These are phyloP conservation scores for Dianthus caryophyllus DNA, from an alignment of 148 eudicot genomes.

Conservation along the genomic window DNA sequence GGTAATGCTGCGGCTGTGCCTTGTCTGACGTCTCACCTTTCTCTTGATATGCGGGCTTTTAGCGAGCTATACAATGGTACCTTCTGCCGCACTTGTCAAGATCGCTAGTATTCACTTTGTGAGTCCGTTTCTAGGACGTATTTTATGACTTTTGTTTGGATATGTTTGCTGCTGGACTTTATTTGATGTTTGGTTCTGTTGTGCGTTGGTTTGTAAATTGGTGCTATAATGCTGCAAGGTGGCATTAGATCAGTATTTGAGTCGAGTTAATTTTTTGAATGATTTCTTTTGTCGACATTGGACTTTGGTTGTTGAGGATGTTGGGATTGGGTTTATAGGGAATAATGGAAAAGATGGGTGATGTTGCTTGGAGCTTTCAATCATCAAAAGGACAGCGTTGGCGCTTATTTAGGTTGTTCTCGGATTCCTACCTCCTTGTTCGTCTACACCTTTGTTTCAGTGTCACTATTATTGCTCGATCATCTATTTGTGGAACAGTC, in stretches of 20 bases:
- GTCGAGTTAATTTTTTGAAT: slow-evolving; percentile 2
- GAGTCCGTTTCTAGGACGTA: slow-evolving; percentile 57
- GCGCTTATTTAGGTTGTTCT: slow-evolving; percentile 49
- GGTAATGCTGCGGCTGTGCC: slow-evolving; percentile 29
- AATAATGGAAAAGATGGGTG: slow-evolving; percentile 91
- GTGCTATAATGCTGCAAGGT: background rate
- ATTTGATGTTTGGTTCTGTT: background rate
- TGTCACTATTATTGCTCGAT: background rate
- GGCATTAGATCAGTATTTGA: background rate
- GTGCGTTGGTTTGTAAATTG: slow-evolving; percentile 12
- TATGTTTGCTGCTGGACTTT: background rate
- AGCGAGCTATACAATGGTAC: slow-evolving; percentile 92
- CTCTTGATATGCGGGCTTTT: slow-evolving; percentile 51
- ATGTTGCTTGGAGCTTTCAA: slow-evolving; percentile 41
- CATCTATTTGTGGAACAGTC: background rate
- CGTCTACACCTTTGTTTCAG: background rate
- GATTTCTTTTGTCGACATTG: background rate
- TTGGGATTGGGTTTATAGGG: slow-evolving; percentile 68
- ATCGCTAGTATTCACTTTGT: slow-evolving; percentile 84
- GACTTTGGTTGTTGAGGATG: slow-evolving; percentile 34
- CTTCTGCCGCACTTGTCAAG: slow-evolving; percentile 92
- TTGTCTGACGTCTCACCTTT: slow-evolving; percentile 46
- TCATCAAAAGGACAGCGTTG: slow-evolving; percentile 39
- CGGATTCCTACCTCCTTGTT: slow-evolving; percentile 21
- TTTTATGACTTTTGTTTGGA: slow-evolving; percentile 14